A percentile compares a stretch with the other conserved stretches of the same genome.
Conservation (phyloP, 805 yeast genomes). For the Ogataea ramenticola region DNA sequence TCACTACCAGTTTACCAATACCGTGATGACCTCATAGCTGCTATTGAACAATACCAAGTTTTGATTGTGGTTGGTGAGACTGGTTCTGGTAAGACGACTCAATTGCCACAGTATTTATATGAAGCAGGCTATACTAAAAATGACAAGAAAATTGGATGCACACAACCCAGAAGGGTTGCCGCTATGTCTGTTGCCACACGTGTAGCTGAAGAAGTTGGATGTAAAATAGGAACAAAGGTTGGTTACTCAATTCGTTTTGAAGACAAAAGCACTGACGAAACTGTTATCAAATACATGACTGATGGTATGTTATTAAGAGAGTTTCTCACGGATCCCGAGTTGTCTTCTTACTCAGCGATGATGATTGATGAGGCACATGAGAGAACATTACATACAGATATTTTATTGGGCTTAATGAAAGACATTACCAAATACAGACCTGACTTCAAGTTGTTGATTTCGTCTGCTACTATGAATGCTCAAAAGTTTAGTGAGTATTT, state of each 20-base stretch:
- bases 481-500: slow-evolving; percentile 78
- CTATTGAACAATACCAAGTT: slow-evolving; percentile 61
- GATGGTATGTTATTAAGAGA: slow-evolving; percentile 94
- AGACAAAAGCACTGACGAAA: slow-evolving; percentile 56
- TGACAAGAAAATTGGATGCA: slow-evolving; percentile 65
- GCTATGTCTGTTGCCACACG: slow-evolving; percentile 87
- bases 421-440: slow-evolving; percentile 56
- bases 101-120: slow-evolving; percentile 77
- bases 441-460: slow-evolving; percentile 69
- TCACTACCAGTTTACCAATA: slow-evolving; percentile 71
- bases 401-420: slow-evolving; percentile 70
- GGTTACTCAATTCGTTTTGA: slow-evolving; percentile 90
- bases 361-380: slow-evolving; percentile 98
- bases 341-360: slow-evolving; percentile 65
- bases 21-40: slow-evolving; percentile 50
- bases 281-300: slow-evolving; percentile 82
- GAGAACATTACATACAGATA: slow-evolving; percentile 87
- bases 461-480: slow-evolving; percentile 95
- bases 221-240: slow-evolving; percentile 74
- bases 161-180: slow-evolving; percentile 94
- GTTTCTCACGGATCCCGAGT: slow-evolving; percentile 66
- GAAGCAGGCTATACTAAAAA: slow-evolving; percentile 70
- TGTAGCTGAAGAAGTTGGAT: slow-evolving; percentile 85
- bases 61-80: slow-evolving; percentile 90
- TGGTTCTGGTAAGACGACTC: slow-evolving; percentile 95